A percentile compares a stretch with the other conserved stretches of the same genome.
phyloP scores from a whole-genome alignment of 2,329 filamentous ascomycete species.

The Davidsoniella neocaledoniae region DNA sequence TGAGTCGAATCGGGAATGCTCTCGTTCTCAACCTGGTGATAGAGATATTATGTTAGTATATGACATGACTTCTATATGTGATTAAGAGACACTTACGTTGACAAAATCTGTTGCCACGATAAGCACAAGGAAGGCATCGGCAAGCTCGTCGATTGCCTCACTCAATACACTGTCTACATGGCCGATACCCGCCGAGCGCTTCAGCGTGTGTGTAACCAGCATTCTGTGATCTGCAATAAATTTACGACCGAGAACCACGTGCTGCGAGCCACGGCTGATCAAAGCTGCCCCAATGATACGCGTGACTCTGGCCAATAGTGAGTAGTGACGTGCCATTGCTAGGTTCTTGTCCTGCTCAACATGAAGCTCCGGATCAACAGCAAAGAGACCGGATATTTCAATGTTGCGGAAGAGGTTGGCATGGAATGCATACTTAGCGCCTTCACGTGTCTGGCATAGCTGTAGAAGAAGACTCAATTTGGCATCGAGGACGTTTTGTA shows the following conservation, averaged over 20 bases:
- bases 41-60: neutral
- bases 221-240: slow-evolving; percentile 74
- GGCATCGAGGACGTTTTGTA: slow-evolving; percentile 43
- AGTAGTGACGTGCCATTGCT: slow-evolving; percentile 68
- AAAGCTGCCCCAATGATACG: slow-evolving; percentile 71
- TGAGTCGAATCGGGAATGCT: slow-evolving; percentile 20
- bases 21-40: slow-evolving; percentile 25
- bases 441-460: slow-evolving; percentile 67
- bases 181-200: slow-evolving; percentile 69
- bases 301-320: slow-evolving; percentile 62
- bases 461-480: slow-evolving; percentile 70
- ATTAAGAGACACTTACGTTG: slow-evolving; percentile 42
- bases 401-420: slow-evolving; percentile 73
- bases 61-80: too few species aligned
- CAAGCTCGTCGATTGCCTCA: slow-evolving; percentile 55
- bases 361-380: slow-evolving; percentile 81
- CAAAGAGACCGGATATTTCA: slow-evolving; percentile 69
- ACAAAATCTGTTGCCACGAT: slow-evolving; percentile 71
- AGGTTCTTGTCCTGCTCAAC: slow-evolving; percentile 48
- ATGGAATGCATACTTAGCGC: slow-evolving; percentile 74
- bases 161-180: slow-evolving; percentile 27
- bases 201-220: slow-evolving; percentile 77
- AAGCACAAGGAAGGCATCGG: slow-evolving; percentile 70
- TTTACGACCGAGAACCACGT: slow-evolving; percentile 58
- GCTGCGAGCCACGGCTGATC: slow-evolving; percentile 65